Percentiles rank a stretch among this genome's conserved stretches.
phyloP scores from a whole-genome alignment of 2,329 filamentous ascomycete species.

The Magnaporthales sp. region DNA sequence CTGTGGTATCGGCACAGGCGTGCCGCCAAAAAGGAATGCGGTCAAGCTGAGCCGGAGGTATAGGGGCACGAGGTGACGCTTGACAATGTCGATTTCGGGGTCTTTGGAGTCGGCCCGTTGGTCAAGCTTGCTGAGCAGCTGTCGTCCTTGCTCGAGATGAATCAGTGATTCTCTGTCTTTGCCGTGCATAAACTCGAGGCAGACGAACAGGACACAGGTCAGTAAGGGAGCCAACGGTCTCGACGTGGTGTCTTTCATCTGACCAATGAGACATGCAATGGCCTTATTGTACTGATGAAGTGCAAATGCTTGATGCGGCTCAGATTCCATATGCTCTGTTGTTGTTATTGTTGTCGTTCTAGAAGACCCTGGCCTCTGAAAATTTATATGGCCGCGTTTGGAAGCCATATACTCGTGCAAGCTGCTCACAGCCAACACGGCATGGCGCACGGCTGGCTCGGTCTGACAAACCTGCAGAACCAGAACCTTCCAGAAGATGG shows the following conservation, averaged over 20 bases:
- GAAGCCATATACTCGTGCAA: conserved; percentile 16
- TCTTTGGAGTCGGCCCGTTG: conserved; percentile 13
- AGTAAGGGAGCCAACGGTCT: conserved; percentile 8
- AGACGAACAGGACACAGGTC: conserved; percentile 25
- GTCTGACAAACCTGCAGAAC: conserved; percentile 18
- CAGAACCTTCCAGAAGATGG: conserved; percentile 21
- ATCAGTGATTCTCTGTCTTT: conserved; percentile 35
- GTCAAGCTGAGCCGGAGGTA: conserved; percentile 33
- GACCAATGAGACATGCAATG: conserved; percentile 8
- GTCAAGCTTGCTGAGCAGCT: conserved; percentile 27
- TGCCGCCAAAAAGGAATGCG: conserved; percentile 29
- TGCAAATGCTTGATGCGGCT: conserved; percentile 7
- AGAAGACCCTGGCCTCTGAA: neutral
- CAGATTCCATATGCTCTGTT: neutral
- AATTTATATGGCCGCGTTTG: neutral
- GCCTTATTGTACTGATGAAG: conserved; percentile 13
- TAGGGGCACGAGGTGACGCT: conserved; percentile 31
- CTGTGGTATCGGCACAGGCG: conserved; percentile 25
- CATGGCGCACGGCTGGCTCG: conserved; percentile 19
- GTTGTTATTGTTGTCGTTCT: too few species aligned
- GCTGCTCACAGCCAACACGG: conserved; percentile 20
- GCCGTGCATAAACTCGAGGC: conserved; percentile 44
- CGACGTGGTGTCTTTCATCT: conserved; percentile 4
- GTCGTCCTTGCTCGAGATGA: conserved; percentile 33
- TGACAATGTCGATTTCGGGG: conserved; percentile 27